phyloP scores from a whole-genome alignment of 129 eudicot genomes.

The Flaveria ramosissima region DNA sequence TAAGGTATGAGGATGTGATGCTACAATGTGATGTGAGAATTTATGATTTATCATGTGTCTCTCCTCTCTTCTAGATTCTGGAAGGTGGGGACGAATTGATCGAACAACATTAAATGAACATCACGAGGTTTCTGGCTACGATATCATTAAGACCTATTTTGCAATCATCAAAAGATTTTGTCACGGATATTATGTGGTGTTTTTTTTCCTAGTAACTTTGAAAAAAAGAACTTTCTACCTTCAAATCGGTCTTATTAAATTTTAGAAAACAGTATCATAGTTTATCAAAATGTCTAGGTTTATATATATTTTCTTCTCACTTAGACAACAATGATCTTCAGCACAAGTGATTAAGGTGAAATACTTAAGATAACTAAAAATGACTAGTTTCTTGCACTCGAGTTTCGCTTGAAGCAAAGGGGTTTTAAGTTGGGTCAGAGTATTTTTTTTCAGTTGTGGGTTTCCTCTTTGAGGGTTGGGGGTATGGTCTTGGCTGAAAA shows the following conservation, averaged over 20 bases:
- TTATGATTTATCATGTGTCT: background rate
- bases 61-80: conserved; percentile 23
- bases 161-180: conserved; percentile 29
- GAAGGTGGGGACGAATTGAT: background rate
- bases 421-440: too few species aligned
- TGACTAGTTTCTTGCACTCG: too few species aligned
- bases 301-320: background rate
- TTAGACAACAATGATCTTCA: background rate
- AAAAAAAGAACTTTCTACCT: background rate
- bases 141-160: conserved; percentile 13
- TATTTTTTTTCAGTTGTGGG: too few species aligned
- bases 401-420: too few species aligned
- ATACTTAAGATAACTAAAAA: too few species aligned
- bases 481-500: too few species aligned
- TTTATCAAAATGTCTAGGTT: background rate
- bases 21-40: conserved; percentile 5
- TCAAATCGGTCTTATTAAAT: background rate
- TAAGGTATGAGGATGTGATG: too few species aligned
- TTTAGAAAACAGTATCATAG: background rate
- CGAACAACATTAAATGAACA: conserved; percentile 25
- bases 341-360: background rate
- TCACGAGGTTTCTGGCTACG: conserved; percentile 46
- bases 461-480: too few species aligned
- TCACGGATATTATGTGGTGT: background rate
- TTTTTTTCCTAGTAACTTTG: background rate